These are phyloP conservation scores for Mangifera indica DNA, from an alignment of 345 rosid species.

Conservation along the genomic window DNA sequence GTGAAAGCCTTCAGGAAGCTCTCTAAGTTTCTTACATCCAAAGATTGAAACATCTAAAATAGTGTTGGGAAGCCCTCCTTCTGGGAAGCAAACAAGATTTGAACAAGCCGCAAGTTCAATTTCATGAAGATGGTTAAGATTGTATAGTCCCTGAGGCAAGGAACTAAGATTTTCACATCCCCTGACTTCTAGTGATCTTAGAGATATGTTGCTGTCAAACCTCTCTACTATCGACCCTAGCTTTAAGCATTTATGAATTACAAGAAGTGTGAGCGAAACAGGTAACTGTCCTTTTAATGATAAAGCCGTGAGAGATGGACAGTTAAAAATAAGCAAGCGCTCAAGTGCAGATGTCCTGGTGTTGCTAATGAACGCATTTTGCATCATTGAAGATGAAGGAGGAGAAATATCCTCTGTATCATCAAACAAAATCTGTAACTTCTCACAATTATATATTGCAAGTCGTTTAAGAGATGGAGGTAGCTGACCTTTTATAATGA, in stretches of 20 bases:
- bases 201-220: conserved; percentile 3
- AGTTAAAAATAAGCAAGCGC: not conserved
- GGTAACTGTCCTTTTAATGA: not conserved
- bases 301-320: not conserved
- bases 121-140: conserved; percentile 8
- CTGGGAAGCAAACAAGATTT: not conserved
- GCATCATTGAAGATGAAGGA: too few relatives aligned
- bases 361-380: too few relatives aligned
- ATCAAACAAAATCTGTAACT: too few relatives aligned
- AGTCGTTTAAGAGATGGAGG: not conserved
- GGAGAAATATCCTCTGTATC: too few relatives aligned
- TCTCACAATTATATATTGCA: not conserved
- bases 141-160: conserved; percentile 6
- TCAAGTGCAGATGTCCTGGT: not conserved
- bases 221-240: conserved; percentile 6
- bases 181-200: not conserved
- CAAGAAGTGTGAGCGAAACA: not conserved
- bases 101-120: not conserved
- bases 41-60: not conserved
- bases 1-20: conserved; percentile 6
- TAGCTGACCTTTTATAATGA: not conserved
- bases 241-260: not conserved
- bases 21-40: conserved; percentile 7
- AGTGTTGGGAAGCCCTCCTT: not conserved
- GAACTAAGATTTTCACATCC: conserved; percentile 13